Percentiles rank a stretch among this genome's conserved stretches.
phyloP scores from a whole-genome alignment of 2,329 filamentous ascomycete species.

The Ophiostoma sp. region DNA sequence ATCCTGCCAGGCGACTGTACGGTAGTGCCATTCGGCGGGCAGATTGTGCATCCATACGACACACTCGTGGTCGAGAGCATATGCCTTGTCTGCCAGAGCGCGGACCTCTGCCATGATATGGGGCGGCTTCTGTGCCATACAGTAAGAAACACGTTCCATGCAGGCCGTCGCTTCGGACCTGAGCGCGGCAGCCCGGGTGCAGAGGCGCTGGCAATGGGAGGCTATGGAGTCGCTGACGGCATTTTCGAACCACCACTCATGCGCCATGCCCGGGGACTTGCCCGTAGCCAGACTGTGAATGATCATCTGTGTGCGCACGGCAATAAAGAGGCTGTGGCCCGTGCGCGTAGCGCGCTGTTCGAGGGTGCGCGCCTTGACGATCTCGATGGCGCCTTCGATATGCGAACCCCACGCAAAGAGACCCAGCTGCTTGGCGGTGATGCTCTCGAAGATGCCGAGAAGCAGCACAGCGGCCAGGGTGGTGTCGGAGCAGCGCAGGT shows the following conservation, averaged over 20 bases:
- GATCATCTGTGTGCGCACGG: conserved; percentile 57
- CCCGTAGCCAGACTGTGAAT: conserved; percentile 53
- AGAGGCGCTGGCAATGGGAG: conserved; percentile 46
- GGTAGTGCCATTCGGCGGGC: conserved; percentile 47
- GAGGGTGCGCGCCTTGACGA: conserved; percentile 53
- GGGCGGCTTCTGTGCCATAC: not conserved
- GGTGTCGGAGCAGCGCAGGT: conserved; percentile 47
- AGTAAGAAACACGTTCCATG: not conserved
- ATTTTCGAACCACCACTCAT: conserved; percentile 56
- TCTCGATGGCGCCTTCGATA: conserved; percentile 58
- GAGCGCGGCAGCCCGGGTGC: conserved; percentile 52
- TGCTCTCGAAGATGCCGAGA: conserved; percentile 57
- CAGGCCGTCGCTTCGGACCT: conserved; percentile 48
- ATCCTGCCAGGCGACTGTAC: conserved; percentile 54
- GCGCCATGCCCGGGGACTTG: conserved; percentile 48
- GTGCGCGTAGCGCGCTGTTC: conserved; percentile 50
- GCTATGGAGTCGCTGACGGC: conserved; percentile 47
- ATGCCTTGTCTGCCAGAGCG: conserved; percentile 48
- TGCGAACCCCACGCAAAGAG: conserved; percentile 59
- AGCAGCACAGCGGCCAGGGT: conserved; percentile 57
- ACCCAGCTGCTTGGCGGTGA: conserved; percentile 50
- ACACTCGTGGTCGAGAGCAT: conserved; percentile 49
- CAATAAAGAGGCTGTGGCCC: conserved; percentile 53
- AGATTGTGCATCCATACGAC: conserved; percentile 47
- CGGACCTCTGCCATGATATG: conserved; percentile 40